Evolutionary conservation across 2,329 filamentous ascomycete species (phyloP).

Genomic region (Alternaria novae-zelandiae): DNA sequence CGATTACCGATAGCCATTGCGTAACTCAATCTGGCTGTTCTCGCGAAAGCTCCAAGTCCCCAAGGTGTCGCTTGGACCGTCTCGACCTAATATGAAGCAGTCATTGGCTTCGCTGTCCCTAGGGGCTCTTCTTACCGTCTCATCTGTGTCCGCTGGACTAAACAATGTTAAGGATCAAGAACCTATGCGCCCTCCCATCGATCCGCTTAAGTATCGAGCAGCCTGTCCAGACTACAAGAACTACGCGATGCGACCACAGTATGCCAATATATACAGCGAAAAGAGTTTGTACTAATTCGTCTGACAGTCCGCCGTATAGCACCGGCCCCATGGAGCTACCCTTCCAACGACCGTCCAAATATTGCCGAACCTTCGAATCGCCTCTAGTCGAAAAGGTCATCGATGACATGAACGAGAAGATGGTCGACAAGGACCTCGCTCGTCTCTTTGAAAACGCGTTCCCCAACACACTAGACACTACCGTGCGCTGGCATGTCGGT

Average conservation of each 20-base stretch:
- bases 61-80: not conserved
- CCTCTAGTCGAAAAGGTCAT: slow-evolving; percentile 89
- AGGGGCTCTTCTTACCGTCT: slow-evolving; percentile 14
- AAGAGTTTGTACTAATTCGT: slow-evolving; percentile 3
- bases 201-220: slow-evolving; percentile 44
- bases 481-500: slow-evolving; percentile 83
- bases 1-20: not conserved
- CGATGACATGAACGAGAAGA: slow-evolving; percentile 75
- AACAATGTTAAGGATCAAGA: slow-evolving; percentile 33
- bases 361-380: slow-evolving; percentile 90
- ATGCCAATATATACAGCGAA: slow-evolving; percentile 36
- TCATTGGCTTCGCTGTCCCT: slow-evolving; percentile 12
- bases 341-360: slow-evolving; percentile 79
- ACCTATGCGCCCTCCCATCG: slow-evolving; percentile 35
- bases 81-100: slow-evolving; percentile 23
- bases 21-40: not conserved
- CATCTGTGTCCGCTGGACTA: slow-evolving; percentile 13
- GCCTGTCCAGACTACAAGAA: slow-evolving; percentile 71
- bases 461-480: slow-evolving; percentile 89
- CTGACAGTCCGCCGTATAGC: slow-evolving; percentile 74
- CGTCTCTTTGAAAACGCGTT: slow-evolving; percentile 95
- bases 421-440: slow-evolving; percentile 86
- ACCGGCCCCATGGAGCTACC: slow-evolving; percentile 79
- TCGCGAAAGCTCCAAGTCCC: not conserved
- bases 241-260: slow-evolving; percentile 68